Evolutionary conservation across 129 eudicot genomes (phyloP), one percentile per base, ranked within the genome.

Genomic region (Smallanthus sonchifolius): DNA sequence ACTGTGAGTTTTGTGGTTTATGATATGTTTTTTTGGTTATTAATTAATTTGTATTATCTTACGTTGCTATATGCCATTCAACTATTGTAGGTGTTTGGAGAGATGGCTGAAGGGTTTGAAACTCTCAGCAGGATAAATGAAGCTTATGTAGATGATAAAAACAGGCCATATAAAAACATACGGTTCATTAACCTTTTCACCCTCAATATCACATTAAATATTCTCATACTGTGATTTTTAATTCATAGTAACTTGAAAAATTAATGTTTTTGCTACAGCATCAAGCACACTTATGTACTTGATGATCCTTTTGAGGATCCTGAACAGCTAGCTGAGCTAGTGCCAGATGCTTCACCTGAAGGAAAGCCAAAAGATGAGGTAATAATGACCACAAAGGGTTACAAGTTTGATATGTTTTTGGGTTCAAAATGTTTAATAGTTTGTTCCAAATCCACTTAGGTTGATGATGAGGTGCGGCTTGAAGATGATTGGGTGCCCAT

Each of bases 401-500:
- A 34, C 67, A 34, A 34, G 42, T 61, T 34, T 61, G 67, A 61
- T 61, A 14, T 61, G 24, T 61, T 38, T 75, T 40, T 30, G 42
- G 69, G 63, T 64, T 77, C 42, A 10, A 70, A 43, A 64, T 17
- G 32, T 43, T 57, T 40, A 37, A 69, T 73, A 38, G n/a, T 8
- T 42, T 35, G 61, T 42, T 39, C 43, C 44, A 48, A 57, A 59
- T 61, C 20, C 39, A 40, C 48, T 62, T 83, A 93, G 98, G 93
- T 90, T 88, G 92, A 86, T 67, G 95, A 91, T 79, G 97, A 91
- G 48, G 99, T 95, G 83, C 86, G 97, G 30, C 94, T 95, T 65
- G 99, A 95, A 81, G 99, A 95, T 69, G 99, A 95, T 73, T 95
- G 99, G 99, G 91, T 91, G 43, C 99, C 99, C 44, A 80, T 95